A percentile compares a stretch with the other conserved stretches of the same genome.
Conservation (phyloP, 148 eudicot genomes). For the Drosera capensis region DNA sequence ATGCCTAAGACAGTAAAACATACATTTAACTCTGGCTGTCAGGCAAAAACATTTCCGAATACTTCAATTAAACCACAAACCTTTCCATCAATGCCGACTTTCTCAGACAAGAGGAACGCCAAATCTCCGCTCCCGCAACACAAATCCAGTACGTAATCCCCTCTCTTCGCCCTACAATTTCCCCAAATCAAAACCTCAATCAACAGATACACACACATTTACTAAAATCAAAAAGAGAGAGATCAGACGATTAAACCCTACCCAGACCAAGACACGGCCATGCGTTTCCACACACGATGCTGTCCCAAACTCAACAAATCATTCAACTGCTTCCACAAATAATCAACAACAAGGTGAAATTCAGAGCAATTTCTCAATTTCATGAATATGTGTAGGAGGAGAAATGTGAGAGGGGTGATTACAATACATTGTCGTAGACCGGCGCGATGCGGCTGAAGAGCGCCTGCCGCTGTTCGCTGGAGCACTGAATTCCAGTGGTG, state of each 20-base stretch:
- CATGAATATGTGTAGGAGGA: too few species aligned
- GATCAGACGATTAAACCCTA: conserved; percentile 8
- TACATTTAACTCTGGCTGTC: too few species aligned
- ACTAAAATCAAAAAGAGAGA: background rate
- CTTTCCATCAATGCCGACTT: conserved; percentile 79
- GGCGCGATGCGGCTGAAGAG: too few species aligned
- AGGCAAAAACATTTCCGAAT: background rate
- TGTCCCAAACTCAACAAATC: conserved; percentile 79
- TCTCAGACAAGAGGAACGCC: conserved; percentile 78
- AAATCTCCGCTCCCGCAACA: conserved; percentile 99
- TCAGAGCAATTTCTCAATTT: too few species aligned
- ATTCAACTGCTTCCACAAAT: conserved; percentile 88
- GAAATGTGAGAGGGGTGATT: too few species aligned
- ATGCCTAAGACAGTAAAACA: too few species aligned
- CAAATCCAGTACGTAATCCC: conserved; percentile 69
- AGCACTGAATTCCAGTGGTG: too few species aligned
- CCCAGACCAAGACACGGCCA: conserved; percentile 95
- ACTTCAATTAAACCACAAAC: too few species aligned
- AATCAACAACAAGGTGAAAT: too few species aligned
- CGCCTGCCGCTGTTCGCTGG: too few species aligned
- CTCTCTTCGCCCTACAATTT: conserved; percentile 64
- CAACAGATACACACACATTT: background rate
- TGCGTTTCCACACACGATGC: conserved; percentile 89
- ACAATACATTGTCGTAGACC: too few species aligned
- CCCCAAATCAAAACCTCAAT: conserved; percentile 22